These are phyloP conservation scores for Linderniella brevidens DNA, from an alignment of 257 asterid species.

Conservation along the genomic window DNA sequence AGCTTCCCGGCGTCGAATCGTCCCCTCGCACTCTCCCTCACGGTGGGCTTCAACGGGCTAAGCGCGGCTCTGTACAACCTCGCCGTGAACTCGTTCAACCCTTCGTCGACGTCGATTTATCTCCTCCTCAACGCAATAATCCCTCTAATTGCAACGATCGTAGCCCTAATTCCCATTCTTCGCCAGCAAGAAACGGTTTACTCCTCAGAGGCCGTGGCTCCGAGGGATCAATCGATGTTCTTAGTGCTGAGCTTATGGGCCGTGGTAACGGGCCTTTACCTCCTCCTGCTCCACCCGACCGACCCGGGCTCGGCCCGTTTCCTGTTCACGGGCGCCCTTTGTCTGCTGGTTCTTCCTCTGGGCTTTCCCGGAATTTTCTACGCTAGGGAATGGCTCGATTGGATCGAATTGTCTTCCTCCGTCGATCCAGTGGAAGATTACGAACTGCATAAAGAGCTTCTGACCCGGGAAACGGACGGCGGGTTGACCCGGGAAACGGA, in stretches of 20 bases:
- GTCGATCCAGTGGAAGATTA: conserved; percentile 47
- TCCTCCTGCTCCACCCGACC: conserved; percentile 47
- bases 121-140: conserved; percentile 68
- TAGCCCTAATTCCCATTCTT: conserved; percentile 46
- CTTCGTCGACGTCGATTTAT: conserved; percentile 39
- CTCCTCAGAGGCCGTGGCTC: conserved; percentile 20
- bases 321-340: conserved; percentile 45
- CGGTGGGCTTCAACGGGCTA: conserved; percentile 72
- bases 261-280: conserved; percentile 56
- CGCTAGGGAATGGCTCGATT: conserved; percentile 53
- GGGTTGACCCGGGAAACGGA: too few relatives aligned
- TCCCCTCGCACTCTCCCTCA: conserved; percentile 80
- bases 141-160: conserved; percentile 47
- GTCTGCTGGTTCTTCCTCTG: conserved; percentile 46
- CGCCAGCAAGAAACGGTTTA: conserved; percentile 33
- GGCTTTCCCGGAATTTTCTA: conserved; percentile 59
- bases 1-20: conserved; percentile 45
- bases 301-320: conserved; percentile 15
- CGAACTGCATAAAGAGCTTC: conserved; percentile 44
- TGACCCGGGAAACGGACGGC: conserved; percentile 20
- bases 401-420: conserved; percentile 29
- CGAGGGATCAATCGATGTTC: conserved; percentile 48
- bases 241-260: conserved; percentile 34
- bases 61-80: conserved; percentile 89
- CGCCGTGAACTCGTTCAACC: conserved; percentile 33